Base-by-base conservation (phyloP, 2,329 filamentous ascomycete species). In the Penicillium paneum region DNA sequence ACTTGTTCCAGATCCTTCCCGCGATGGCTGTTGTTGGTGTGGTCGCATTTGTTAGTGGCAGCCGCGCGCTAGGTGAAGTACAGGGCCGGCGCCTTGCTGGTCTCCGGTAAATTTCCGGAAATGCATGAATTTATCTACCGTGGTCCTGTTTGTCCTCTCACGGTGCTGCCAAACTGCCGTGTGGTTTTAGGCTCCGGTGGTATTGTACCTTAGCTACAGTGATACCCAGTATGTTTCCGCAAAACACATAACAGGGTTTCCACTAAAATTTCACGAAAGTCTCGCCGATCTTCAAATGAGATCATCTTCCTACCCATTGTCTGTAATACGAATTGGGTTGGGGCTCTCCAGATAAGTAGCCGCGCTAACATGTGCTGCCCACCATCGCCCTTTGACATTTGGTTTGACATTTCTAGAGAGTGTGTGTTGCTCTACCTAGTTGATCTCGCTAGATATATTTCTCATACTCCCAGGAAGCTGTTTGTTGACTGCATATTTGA, bases 21-120 rank as follows among this genome's bases (percentile, higher is more conserved):
- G 86, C 85, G 26, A 85, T 88, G 50, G 80, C 80, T 32, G 76
- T 86, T 40, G 83, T 94, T 29, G 85, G 86, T 15, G 75, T 82
- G 26, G 83, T 91, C 51, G 84, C 90, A 11, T 90, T 96, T 70
- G 74, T 97, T 59, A 96, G 90, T 71, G 94, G 94, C 53, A 91
- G 88, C 70, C 87, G 91, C 73, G 94, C 94, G 5, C 79, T 99
- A 63, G 89, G 90, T 46, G 94, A 99, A 79, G 93, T 99, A 29
- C 94, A 97, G 78, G 85, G 87, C 67, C 84, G 94, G 63, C 85
- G 94, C 54, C 77, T 97, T 66, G 88, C 89, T 21, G 92, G 91
- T 5, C 70, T 82, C 59, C 75, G 84, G 71, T 87, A 68, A 78
- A 59, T 39, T 21, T 6, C n/a, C 8, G 10, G 17, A 19, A 21